These are phyloP conservation scores for Neurospora sp. DNA, from an alignment of 495 filamentous ascomycete genomes.

Conservation along the genomic window DNA sequence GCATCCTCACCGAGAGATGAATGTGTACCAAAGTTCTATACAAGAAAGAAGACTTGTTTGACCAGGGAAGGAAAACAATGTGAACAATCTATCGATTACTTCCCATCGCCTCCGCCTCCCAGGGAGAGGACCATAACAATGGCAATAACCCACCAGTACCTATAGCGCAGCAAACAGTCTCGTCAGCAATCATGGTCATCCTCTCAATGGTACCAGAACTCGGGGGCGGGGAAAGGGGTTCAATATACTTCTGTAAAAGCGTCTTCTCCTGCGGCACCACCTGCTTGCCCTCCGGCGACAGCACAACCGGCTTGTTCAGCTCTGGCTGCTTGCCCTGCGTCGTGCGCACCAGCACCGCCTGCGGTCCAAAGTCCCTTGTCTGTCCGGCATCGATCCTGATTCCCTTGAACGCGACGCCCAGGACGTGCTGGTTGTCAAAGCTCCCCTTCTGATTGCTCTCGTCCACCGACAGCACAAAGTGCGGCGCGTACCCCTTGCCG, in stretches of 20 bases:
- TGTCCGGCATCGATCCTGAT: slow-evolving; percentile 43
- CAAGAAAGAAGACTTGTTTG: background rate
- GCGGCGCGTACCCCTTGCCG: slow-evolving; percentile 41
- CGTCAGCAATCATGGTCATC: background rate
- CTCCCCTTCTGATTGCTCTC: slow-evolving; percentile 13
- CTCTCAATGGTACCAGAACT: slow-evolving; percentile 14
- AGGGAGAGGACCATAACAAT: slow-evolving; percentile 28
- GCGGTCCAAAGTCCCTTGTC: slow-evolving; percentile 46
- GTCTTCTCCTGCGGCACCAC: slow-evolving; percentile 52
- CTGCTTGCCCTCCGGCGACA: slow-evolving; percentile 50
- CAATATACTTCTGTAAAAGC: slow-evolving; percentile 58
- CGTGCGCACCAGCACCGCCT: slow-evolving; percentile 40
- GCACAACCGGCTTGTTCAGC: slow-evolving; percentile 55
- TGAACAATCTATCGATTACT: slow-evolving; percentile 7
- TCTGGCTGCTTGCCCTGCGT: slow-evolving; percentile 41
- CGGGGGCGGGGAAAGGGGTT: slow-evolving; percentile 3
- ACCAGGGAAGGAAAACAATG: background rate
- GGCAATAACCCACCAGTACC: slow-evolving; percentile 46
- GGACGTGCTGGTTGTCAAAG: slow-evolving; percentile 11
- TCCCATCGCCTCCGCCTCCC: slow-evolving; percentile 33
- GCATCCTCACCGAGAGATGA: background rate
- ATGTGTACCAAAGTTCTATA: background rate
- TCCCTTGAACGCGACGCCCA: slow-evolving; percentile 32
- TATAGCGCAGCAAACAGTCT: slow-evolving; percentile 13
- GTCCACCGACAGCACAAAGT: slow-evolving; percentile 36